phyloP scores from a whole-genome alignment of 1,284 basidiomycete genomes.

The Entoloma clypeatum region DNA sequence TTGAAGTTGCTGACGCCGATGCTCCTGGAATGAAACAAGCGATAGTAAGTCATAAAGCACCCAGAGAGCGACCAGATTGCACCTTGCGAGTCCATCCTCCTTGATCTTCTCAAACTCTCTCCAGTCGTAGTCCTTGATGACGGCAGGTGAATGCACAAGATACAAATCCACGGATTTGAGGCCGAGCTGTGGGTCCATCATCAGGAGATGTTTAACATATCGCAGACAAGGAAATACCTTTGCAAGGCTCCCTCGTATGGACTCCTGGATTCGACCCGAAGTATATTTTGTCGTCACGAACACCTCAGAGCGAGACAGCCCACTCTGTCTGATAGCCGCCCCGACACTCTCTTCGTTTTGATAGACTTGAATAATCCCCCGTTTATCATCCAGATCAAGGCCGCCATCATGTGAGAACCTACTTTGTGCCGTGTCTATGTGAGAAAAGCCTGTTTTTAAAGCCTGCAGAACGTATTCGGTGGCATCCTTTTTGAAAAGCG shows the following conservation, averaged over 20 bases:
- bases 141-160: constrained; percentile 56
- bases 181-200: constrained; percentile 44
- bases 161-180: constrained; percentile 71
- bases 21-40: constrained; percentile 44
- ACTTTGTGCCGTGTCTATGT: constrained; percentile 49
- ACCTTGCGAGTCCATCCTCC: constrained; percentile 60
- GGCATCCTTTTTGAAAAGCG: constrained; percentile 24
- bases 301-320: constrained; percentile 42
- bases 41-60: not conserved
- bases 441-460: constrained; percentile 42
- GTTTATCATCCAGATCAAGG: constrained; percentile 1
- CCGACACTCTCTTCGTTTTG: constrained; percentile 50
- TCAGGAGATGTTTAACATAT: not conserved
- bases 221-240: constrained; percentile 25
- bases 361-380: constrained; percentile 36
- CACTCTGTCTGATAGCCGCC: constrained; percentile 46
- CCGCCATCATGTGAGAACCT: constrained; percentile 9
- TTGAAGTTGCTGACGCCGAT: constrained; percentile 82
- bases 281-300: constrained; percentile 60
- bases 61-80: constrained; percentile 11
- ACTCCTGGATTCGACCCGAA: constrained; percentile 39
- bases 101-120: constrained; percentile 63
- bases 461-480: constrained; percentile 37
- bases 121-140: constrained; percentile 51
- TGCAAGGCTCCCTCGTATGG: constrained; percentile 30